phyloP scores from a whole-genome alignment of 306 rosid species.

The Abrus precatorius region DNA sequence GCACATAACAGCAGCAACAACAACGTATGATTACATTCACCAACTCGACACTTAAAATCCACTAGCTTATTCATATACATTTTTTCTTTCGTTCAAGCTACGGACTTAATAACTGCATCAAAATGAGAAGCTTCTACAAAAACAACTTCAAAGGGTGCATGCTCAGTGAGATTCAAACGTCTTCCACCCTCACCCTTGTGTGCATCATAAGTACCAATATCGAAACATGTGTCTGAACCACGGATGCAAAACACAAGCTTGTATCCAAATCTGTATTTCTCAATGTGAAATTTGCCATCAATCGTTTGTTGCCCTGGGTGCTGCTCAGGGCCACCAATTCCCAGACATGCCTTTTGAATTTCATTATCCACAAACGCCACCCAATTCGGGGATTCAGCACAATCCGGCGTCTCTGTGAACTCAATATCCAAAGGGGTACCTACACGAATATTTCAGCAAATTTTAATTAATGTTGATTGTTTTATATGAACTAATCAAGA shows the following conservation, averaged over 20 bases:
- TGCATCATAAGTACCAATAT: conserved; percentile 24
- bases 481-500: too few relatives aligned
- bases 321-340: conserved; percentile 27
- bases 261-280: neutral
- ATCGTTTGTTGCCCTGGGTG: neutral
- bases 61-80: too few relatives aligned
- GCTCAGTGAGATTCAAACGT: conserved; percentile 13
- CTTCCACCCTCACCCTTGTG: neutral
- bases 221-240: neutral
- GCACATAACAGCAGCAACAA: neutral
- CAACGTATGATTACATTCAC: too few relatives aligned
- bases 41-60: neutral
- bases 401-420: neutral
- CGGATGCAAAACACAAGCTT: neutral
- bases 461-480: too few relatives aligned
- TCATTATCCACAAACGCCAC: conserved; percentile 20
- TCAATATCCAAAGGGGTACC: conserved; percentile 29
- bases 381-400: conserved; percentile 35
- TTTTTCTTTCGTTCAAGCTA: neutral
- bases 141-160: neutral
- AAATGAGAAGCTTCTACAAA: neutral
- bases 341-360: conserved; percentile 14
- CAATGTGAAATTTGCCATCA: conserved; percentile 7
- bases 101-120: neutral
- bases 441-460: neutral